phyloP scores from a whole-genome alignment of 176 grass and related monocot species.

The Areca catechu region DNA sequence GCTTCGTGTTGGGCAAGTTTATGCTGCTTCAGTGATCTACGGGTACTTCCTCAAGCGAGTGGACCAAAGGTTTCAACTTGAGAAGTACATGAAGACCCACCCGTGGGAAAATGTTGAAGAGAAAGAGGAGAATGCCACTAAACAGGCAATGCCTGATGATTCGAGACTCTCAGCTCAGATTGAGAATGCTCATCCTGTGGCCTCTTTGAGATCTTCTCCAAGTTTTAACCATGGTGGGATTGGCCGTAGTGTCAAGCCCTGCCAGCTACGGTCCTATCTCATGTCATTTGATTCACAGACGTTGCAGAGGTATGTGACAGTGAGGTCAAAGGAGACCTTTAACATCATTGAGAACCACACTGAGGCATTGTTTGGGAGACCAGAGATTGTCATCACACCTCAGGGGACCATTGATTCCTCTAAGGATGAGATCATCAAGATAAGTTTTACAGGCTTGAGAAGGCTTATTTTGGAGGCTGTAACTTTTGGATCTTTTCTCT shows the following conservation, averaged over 20 bases:
- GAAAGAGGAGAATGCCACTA: constrained; percentile 29
- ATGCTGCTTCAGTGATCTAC: constrained; percentile 96
- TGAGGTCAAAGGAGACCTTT: constrained; percentile 93
- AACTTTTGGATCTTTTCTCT: constrained; percentile 89
- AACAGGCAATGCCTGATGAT: constrained; percentile 48
- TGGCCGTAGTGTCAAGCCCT: constrained; percentile 52
- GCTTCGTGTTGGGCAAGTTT: constrained; percentile 88
- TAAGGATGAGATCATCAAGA: constrained; percentile 76
- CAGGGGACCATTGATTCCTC: constrained; percentile 82
- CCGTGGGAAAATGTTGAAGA: constrained; percentile 50
- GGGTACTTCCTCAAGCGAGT: constrained; percentile 96
- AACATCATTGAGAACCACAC: constrained; percentile 95
- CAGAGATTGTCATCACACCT: constrained; percentile 84
- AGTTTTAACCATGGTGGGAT: constrained; percentile 26
- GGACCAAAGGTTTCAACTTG: constrained; percentile 89
- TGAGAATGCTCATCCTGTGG: constrained; percentile 41
- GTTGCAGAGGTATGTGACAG: constrained; percentile 59
- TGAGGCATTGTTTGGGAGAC: constrained; percentile 83
- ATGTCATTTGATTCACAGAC: constrained; percentile 90
- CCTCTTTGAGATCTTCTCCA: constrained; percentile 40
- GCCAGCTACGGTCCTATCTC: constrained; percentile 78
- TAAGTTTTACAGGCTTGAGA: constrained; percentile 72
- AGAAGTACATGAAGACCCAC: constrained; percentile 82
- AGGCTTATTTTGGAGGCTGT: constrained; percentile 88
- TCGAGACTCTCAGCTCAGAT: constrained; percentile 28